Evolutionary conservation across 1,284 basidiomycete genomes (phyloP).

Genomic region (Laetiporus sulphureus): DNA sequence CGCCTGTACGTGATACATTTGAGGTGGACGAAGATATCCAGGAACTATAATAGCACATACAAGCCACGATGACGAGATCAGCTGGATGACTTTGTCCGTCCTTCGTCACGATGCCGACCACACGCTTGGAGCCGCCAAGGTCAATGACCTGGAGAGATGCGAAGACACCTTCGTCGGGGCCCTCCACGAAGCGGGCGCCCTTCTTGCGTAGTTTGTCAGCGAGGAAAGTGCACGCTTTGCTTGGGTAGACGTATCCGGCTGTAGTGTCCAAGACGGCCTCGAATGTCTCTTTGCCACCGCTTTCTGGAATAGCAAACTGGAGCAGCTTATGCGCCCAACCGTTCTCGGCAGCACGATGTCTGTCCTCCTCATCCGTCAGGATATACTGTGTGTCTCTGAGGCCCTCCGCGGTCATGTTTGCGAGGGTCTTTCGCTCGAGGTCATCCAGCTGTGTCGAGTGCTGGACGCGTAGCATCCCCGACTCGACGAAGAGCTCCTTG

Average conservation of each 20-base stretch:
- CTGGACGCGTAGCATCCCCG: slow-evolving; percentile 10
- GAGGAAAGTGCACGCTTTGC: slow-evolving; percentile 7
- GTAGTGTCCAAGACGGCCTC: slow-evolving; percentile 9
- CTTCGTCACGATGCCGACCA: slow-evolving; percentile 5
- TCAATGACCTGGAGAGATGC: slow-evolving; percentile 4
- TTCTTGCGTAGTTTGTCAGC: slow-evolving; percentile 8
- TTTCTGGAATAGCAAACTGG: slow-evolving; percentile 6
- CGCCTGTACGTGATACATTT: background rate
- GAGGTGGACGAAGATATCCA: background rate
- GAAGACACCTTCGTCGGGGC: slow-evolving; percentile 7
- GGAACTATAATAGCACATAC: slow-evolving; percentile 1
- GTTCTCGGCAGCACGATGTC: slow-evolving; percentile 2
- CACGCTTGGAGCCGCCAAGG: slow-evolving; percentile 2
- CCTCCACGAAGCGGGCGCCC: slow-evolving; percentile 5
- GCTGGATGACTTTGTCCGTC: slow-evolving; percentile 6
- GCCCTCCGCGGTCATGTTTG: slow-evolving; percentile 7
- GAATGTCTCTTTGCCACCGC: slow-evolving; percentile 4
- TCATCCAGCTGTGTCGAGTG: slow-evolving; percentile 5
- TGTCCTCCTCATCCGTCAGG: slow-evolving; percentile 5
- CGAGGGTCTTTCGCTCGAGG: slow-evolving; percentile 6
- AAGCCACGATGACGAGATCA: slow-evolving; percentile 8
- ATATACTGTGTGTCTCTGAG: slow-evolving; percentile 9
- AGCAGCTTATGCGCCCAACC: slow-evolving; percentile 9
- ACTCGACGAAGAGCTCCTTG: slow-evolving; percentile 10
- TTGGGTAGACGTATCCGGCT: slow-evolving; percentile 7